Evolutionary conservation across 83 land plant species (phyloP).

Genomic region (Picea abies): DNA sequence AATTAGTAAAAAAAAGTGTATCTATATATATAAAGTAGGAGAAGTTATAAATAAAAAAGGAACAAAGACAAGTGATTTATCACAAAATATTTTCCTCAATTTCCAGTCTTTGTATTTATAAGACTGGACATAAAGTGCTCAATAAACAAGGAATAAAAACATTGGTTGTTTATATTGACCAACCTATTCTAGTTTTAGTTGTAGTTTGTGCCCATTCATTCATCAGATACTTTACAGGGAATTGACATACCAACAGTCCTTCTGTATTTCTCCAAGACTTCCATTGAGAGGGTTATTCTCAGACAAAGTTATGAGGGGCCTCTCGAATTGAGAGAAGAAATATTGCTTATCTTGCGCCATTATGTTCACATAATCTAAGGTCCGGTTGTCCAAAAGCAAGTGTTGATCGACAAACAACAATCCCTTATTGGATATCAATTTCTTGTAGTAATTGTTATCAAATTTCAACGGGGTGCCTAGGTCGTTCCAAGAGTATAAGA

Average conservation of each 20-base stretch:
- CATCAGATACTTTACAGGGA: too few relatives aligned
- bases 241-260: conserved; percentile 49
- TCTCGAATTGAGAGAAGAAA: conserved; percentile 33
- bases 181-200: too few relatives aligned
- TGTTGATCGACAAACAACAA: conserved; percentile 49
- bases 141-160: too few relatives aligned
- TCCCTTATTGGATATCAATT: conserved; percentile 46
- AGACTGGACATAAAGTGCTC: too few relatives aligned
- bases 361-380: conserved; percentile 37
- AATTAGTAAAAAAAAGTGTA: too few relatives aligned
- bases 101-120: too few relatives aligned
- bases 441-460: conserved; percentile 42
- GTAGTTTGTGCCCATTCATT: too few relatives aligned
- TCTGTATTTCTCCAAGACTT: conserved; percentile 53
- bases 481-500: conserved; percentile 35
- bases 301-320: conserved; percentile 42
- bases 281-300: conserved; percentile 71
- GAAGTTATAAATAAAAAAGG: too few relatives aligned
- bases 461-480: conserved; percentile 58
- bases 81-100: too few relatives aligned
- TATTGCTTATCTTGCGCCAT: conserved; percentile 58
- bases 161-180: too few relatives aligned
- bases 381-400: conserved; percentile 31
- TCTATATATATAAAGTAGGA: too few relatives aligned
- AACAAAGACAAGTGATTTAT: too few relatives aligned